Conservation (phyloP, 106 monocot species). For the Chionographis japonica region DNA sequence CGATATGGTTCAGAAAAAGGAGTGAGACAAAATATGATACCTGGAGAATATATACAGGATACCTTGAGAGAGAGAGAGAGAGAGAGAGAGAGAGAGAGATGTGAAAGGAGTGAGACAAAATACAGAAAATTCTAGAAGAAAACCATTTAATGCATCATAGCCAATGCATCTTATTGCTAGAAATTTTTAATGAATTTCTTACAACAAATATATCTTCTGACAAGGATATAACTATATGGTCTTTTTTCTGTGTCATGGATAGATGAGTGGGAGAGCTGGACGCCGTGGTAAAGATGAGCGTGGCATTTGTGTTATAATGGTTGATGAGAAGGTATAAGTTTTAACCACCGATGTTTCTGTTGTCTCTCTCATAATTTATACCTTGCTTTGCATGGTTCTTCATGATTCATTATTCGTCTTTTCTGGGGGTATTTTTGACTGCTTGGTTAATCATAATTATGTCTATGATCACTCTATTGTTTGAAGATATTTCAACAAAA, state of each 20-base stretch:
- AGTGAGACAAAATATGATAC: background rate
- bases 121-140: background rate
- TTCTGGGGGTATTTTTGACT: background rate
- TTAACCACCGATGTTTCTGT: background rate
- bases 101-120: too few species aligned
- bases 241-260: slow-evolving; percentile 2
- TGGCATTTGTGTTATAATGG: slow-evolving; percentile 98
- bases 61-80: background rate
- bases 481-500: too few species aligned
- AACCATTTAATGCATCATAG: background rate
- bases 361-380: background rate
- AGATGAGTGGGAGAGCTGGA: slow-evolving; percentile 99
- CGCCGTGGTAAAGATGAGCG: slow-evolving; percentile 98
- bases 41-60: background rate
- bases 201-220: background rate
- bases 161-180: background rate
- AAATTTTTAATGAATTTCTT: background rate
- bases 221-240: slow-evolving; percentile 1
- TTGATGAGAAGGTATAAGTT: slow-evolving; percentile 77
- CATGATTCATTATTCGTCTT: background rate
- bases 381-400: background rate
- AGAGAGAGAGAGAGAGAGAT: background rate
- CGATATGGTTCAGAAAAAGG: background rate
- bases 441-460: too few species aligned
- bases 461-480: too few species aligned